Evolutionary conservation across 768 basidiomycete species (phyloP), one percentile per base, ranked within the genome.

Genomic region (Austroboletus eburneus): DNA sequence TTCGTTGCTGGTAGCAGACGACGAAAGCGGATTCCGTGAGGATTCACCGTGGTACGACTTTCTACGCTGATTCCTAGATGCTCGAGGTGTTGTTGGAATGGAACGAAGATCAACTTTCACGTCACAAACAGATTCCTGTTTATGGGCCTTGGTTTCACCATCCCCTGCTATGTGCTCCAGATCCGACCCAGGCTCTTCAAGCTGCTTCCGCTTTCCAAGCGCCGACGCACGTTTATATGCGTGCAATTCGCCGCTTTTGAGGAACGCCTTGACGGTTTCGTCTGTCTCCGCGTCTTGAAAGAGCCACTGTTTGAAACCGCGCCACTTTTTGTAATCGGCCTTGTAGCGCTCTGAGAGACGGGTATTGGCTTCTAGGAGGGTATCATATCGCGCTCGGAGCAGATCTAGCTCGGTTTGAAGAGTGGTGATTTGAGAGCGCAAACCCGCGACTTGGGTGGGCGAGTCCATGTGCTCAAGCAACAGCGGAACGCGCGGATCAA

Each of bases 301-400:
- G 5, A 77, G 52, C 74, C 72, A 79, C 23, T 61, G 50, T 42
- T 72, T 73, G 54, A 77, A 69, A 14, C 55, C 57, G 35, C 63
- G 63, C 78, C 79, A 84, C 47, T 70, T 75, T 58, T 73, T 73
- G 62, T 73, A 80, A 57, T 85, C 77, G 17, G 51, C 48, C 49
- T 75, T 72, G 61, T 79, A 79, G 17, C 72, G 73, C 18, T 61
- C 67, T 10, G 70, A 71, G 12, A 74, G 73, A 1, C 75, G 71
- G 42, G 72, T 68, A 44, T 74, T 74, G 23, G 69, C 65, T 32
- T 67, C 64, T 5, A 63, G 49, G 1, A 85, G 65, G 1, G 66
- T 68, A 33, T 79, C 75, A 46, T 77, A 80, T 12, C 70, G 70
- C 27, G 43, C 54, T 45, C 72, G 55, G 3, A 80, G 62, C 9